phyloP scores from a whole-genome alignment of 2,329 filamentous ascomycete genomes.

The Cercospora citrullina region DNA sequence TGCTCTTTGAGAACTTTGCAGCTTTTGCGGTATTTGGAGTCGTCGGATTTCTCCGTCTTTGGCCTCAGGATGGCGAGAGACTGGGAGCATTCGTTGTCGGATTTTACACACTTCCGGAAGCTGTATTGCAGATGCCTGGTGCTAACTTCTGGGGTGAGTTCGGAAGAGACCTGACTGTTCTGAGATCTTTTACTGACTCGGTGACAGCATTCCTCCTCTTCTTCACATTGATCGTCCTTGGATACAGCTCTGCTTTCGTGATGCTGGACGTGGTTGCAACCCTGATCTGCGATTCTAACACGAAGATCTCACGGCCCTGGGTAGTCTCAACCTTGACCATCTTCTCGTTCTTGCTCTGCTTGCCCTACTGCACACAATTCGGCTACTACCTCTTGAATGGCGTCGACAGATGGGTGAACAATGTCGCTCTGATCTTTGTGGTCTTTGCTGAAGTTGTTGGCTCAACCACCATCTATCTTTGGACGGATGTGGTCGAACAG shows the following conservation, averaged over 20 bases:
- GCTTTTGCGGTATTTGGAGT: conserved; percentile 58
- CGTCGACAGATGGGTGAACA: conserved; percentile 59
- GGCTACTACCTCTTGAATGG: conserved; percentile 58
- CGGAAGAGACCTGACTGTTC: background rate
- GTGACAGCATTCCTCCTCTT: conserved; percentile 54
- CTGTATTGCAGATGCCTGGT: conserved; percentile 58
- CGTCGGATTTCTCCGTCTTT: conserved; percentile 51
- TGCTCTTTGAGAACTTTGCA: conserved; percentile 57
- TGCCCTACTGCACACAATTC: conserved; percentile 60
- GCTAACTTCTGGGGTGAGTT: conserved; percentile 54
- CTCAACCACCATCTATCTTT: conserved; percentile 57
- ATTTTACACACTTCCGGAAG: conserved; percentile 59
- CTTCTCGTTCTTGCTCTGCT: conserved; percentile 55
- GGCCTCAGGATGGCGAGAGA: conserved; percentile 46
- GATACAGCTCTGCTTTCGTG: conserved; percentile 60
- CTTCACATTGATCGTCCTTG: conserved; percentile 59
- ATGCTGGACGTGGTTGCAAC: conserved; percentile 61
- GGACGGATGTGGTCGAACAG: conserved; percentile 50
- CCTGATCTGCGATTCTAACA: conserved; percentile 51
- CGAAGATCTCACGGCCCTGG: conserved; percentile 48
- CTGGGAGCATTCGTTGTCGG: conserved; percentile 59
- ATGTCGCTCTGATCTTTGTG: conserved; percentile 56
- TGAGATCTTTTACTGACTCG: background rate
- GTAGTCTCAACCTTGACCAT: conserved; percentile 54
- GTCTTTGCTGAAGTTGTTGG: conserved; percentile 56